Percentiles rank a stretch among this genome's conserved stretches.
Conservation (phyloP, 371 early-diverging fungal species). For the Actinomucor elegans region DNA sequence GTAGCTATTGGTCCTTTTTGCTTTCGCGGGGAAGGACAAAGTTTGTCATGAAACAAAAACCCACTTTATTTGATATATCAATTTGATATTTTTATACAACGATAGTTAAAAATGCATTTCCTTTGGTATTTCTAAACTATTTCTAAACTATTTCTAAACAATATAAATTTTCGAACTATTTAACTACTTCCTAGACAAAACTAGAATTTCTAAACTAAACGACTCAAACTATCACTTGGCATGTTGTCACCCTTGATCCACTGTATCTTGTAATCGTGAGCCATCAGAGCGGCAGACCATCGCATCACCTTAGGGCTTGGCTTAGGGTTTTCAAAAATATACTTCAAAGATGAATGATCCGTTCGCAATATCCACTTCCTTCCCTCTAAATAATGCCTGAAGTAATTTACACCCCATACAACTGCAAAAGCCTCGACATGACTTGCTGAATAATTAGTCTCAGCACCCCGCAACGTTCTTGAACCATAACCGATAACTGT, state of each 20-base stretch:
- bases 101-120: too few relatives aligned
- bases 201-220: too few relatives aligned
- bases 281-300: conserved; percentile 23
- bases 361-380: conserved; percentile 19
- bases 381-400: conserved; percentile 32
- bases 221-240: too few relatives aligned
- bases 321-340: conserved; percentile 4
- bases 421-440: conserved; percentile 19
- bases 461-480: conserved; percentile 1
- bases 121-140: too few relatives aligned
- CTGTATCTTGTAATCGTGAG: conserved; percentile 16
- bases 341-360: conserved; percentile 26
- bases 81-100: too few relatives aligned
- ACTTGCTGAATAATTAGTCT: conserved; percentile 2
- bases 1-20: too few relatives aligned
- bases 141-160: too few relatives aligned
- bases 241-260: background rate
- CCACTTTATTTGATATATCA: too few relatives aligned
- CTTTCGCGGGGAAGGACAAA: too few relatives aligned
- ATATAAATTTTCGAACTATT: too few relatives aligned
- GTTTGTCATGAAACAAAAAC: too few relatives aligned
- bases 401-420: conserved; percentile 35
- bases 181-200: too few relatives aligned
- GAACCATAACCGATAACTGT: conserved; percentile 24
- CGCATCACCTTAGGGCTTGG: conserved; percentile 13